Percentiles rank a stretch among this genome's conserved stretches.
These are phyloP conservation scores for Candida frijolesensis DNA, from an alignment of 1,139 yeast species.

Conservation along the genomic window DNA sequence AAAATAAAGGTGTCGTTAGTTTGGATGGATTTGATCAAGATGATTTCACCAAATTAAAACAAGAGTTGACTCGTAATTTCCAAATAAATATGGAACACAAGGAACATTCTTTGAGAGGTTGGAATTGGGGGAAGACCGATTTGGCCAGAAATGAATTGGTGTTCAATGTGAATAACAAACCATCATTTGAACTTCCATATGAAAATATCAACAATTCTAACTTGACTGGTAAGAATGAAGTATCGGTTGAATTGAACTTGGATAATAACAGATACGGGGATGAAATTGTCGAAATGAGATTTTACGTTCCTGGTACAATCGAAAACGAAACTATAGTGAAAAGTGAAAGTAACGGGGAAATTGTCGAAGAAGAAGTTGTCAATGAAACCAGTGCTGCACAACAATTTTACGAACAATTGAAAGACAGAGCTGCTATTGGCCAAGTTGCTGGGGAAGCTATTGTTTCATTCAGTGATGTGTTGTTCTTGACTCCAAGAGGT, in stretches of 20 bases:
- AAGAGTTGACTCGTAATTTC: slow-evolving; percentile 80
- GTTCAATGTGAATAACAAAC: slow-evolving; percentile 84
- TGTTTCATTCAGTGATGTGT: slow-evolving; percentile 86
- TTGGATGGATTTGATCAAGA: slow-evolving; percentile 89
- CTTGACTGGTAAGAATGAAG: slow-evolving; percentile 90
- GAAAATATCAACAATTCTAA: slow-evolving; percentile 81
- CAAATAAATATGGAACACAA: slow-evolving; percentile 70
- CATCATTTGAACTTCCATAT: slow-evolving; percentile 91
- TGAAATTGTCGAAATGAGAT: slow-evolving; percentile 91
- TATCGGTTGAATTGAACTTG: slow-evolving; percentile 81
- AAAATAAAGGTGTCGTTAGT: slow-evolving; percentile 81
- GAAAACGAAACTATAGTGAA: slow-evolving; percentile 44
- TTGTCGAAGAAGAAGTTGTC: slow-evolving; percentile 42
- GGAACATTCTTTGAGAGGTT: slow-evolving; percentile 94
- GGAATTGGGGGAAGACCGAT: slow-evolving; percentile 98
- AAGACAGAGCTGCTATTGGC: slow-evolving; percentile 95
- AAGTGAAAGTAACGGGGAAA: slow-evolving; percentile 40
- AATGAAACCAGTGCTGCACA: slow-evolving; percentile 78
- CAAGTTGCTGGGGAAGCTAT: slow-evolving; percentile 97
- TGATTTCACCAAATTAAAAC: slow-evolving; percentile 79
- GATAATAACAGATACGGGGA: slow-evolving; percentile 75
- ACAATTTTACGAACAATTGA: slow-evolving; percentile 85
- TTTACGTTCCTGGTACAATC: slow-evolving; percentile 84
- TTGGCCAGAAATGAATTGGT: slow-evolving; percentile 89
- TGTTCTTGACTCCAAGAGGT: slow-evolving; percentile 96